Conservation (phyloP, 2,329 filamentous ascomycete genomes). For the Helminthosporium solani region DNA sequence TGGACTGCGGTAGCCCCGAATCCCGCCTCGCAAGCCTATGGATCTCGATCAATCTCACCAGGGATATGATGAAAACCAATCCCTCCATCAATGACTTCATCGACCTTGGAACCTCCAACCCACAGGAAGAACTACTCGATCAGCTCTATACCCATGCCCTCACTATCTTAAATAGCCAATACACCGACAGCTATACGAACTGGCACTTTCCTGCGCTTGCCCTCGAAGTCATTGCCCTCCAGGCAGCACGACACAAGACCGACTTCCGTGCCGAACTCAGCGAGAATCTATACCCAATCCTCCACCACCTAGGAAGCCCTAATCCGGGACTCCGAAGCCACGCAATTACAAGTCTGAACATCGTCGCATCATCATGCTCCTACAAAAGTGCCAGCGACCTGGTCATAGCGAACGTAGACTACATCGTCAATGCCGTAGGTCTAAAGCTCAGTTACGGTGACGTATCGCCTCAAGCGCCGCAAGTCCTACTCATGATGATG, state of each 20-base stretch:
- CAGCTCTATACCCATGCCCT: conserved; percentile 72
- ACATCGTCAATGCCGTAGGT: conserved; percentile 90
- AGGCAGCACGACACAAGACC: conserved; percentile 65
- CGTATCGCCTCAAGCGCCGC: conserved; percentile 84
- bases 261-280: conserved; percentile 83
- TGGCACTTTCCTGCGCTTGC: conserved; percentile 78
- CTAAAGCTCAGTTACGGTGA: conserved; percentile 89
- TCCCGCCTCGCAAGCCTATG: conserved; percentile 72
- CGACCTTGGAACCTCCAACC: conserved; percentile 47
- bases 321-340: conserved; percentile 70
- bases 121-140: conserved; percentile 46
- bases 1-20: conserved; percentile 59
- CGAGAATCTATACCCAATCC: conserved; percentile 86
- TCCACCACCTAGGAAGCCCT: conserved; percentile 78
- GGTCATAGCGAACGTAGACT: conserved; percentile 89
- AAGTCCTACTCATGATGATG: conserved; percentile 93
- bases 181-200: conserved; percentile 49
- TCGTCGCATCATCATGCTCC: conserved; percentile 71
- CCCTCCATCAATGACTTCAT: conserved; percentile 67
- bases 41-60: conserved; percentile 73
- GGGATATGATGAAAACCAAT: conserved; percentile 54
- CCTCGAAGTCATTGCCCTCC: conserved; percentile 75
- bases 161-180: conserved; percentile 54
- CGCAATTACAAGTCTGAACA: conserved; percentile 79
- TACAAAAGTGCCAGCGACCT: conserved; percentile 75